A percentile compares a stretch with the other conserved stretches of the same genome.
Evolutionary conservation across 1,139 yeast genomes (phyloP).

Genomic region (Yamadazyma atlantica): DNA sequence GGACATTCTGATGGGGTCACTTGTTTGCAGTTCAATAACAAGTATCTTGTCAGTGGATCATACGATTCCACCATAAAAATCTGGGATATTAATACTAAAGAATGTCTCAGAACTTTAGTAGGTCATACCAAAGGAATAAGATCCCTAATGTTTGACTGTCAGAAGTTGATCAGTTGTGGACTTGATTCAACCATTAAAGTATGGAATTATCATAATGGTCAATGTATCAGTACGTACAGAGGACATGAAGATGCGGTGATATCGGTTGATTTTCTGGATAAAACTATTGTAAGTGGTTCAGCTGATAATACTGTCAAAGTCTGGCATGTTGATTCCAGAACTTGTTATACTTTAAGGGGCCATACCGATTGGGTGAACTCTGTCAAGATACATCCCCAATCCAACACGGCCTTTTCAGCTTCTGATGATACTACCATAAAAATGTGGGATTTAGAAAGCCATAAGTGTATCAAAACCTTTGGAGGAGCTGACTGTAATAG

Average conservation of each 20-base stretch:
- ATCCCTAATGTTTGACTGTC: conserved; percentile 80
- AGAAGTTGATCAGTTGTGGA: conserved; percentile 88
- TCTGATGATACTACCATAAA: conserved; percentile 90
- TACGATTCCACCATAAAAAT: conserved; percentile 85
- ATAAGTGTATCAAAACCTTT: conserved; percentile 75
- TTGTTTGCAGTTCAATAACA: conserved; percentile 76
- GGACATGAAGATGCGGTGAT: conserved; percentile 90
- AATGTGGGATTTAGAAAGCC: conserved; percentile 89
- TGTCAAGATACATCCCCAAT: conserved; percentile 79
- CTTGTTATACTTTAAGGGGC: conserved; percentile 90
- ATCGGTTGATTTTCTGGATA: conserved; percentile 75
- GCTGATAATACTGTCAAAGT: conserved; percentile 91
- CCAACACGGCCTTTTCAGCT: conserved; percentile 80
- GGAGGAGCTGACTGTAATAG: conserved; percentile 70
- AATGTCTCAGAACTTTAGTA: conserved; percentile 68
- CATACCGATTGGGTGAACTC: conserved; percentile 91
- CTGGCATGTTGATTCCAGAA: conserved; percentile 93
- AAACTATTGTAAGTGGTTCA: conserved; percentile 87
- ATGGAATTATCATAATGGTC: conserved; percentile 95
- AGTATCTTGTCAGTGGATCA: conserved; percentile 84
- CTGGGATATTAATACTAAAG: conserved; percentile 84
- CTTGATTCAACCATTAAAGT: conserved; percentile 88
- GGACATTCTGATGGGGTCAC: conserved; percentile 91
- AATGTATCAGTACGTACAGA: conserved; percentile 87
- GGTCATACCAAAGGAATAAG: conserved; percentile 89